Base-by-base conservation (phyloP, 225 moss, liverwort and hornwort species). In the Takakia lepidozioides region DNA sequence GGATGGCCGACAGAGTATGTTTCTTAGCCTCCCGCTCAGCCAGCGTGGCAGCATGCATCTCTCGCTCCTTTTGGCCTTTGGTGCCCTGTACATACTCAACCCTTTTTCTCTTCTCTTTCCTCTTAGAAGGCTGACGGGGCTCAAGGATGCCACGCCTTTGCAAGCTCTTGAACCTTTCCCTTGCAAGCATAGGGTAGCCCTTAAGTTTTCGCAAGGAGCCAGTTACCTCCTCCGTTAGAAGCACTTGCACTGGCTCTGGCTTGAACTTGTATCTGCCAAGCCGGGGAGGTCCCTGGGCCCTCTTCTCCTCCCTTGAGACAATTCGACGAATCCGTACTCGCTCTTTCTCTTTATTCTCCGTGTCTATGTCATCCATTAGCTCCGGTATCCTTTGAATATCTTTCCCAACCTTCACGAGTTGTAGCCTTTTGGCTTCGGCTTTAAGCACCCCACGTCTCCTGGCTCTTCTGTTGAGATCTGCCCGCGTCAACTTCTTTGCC, bases 261-360 rank as follows among this genome's bases (percentile, higher is more conserved):
- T 87, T 87, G 56, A 91, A 98, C 73, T 76, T 95, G 47, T 90
- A 63, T 32, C 82, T 87, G 37, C 95, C 87, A 14, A 95, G 90
- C 40, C 82, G 74, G 0, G 95, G 90, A 37, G 95, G 95, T 48
- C 84, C 87, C 25, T 46, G 47, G 24, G 90, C 90, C 55, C 70
- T 72, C 55, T 68, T 90, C 51, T 91, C 95, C 60, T 78, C 82
- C 62, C 82, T 76, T 0, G 84, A 66, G 27, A 83, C 60, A 6
- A 38, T 64, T 1, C 91, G 75, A 24, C 95, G 74, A 46, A 85
- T 67, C 32, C 82, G 72, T 36, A 57, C 64, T 4, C 57, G 68
- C 59, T 98, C 82, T 56, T 80, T 68, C 49, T 80, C 91, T 25
- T 72, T 25, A 1, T 75, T 63, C 54, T 90, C 83, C 25, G 58